Evolutionary conservation across 257 asterid species (phyloP).

Genomic region (Paraleonurus japonicus): DNA sequence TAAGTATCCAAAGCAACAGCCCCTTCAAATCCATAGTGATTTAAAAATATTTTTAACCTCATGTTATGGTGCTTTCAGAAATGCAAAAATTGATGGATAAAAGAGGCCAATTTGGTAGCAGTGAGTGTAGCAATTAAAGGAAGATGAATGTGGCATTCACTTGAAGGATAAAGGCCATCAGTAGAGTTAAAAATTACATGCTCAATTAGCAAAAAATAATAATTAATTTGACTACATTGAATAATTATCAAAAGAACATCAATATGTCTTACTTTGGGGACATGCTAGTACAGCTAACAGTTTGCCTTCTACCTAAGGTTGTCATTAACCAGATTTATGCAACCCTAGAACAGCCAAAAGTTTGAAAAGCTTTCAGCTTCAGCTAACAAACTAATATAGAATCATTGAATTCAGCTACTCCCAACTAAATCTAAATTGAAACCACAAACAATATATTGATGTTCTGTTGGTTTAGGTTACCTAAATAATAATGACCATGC

Average conservation of each 20-base stretch:
- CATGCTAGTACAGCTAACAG: background rate
- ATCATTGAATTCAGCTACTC: background rate
- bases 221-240: background rate
- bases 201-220: background rate
- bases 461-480: constrained; percentile 1
- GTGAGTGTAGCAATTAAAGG: background rate
- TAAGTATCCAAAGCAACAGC: constrained; percentile 13
- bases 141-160: background rate
- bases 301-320: constrained; percentile 4
- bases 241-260: background rate
- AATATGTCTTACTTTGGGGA: background rate
- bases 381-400: background rate
- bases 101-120: constrained; percentile 16
- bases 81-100: constrained; percentile 5
- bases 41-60: background rate
- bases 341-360: constrained; percentile 13
- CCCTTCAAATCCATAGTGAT: constrained; percentile 4
- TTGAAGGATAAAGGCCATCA: background rate
- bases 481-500: background rate
- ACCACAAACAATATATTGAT: background rate
- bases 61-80: background rate
- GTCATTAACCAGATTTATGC: background rate
- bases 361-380: background rate
- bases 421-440: constrained; percentile 1
- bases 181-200: background rate